Evolutionary conservation across 768 basidiomycete species (phyloP), one percentile per base, ranked within the genome.

Genomic region (Candolleomyces aberdarensis): DNA sequence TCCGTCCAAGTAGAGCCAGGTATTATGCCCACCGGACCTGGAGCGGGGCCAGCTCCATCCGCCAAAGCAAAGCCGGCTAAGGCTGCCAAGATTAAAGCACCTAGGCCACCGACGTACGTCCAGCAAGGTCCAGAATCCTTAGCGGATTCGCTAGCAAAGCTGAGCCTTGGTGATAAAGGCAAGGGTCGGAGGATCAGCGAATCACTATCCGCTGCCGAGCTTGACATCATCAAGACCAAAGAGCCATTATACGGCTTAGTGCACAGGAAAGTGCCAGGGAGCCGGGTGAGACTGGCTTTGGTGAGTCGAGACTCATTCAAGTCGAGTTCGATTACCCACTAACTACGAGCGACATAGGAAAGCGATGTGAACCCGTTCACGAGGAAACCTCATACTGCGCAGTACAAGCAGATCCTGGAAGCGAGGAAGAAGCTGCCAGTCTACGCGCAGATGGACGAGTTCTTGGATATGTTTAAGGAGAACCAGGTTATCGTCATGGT

Each of bases 401-500:
- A 88, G 63, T 98, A 97, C 79, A 85, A 78, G 74, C 93, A 91
- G 76, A 96, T 98, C 60, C 72, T 98, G 22, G 88, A 88, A 67
- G 75, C 81, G 11, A 85, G 97, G 60, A 94, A 88, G 78, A 91
- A 92, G 70, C 79, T 99, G 20, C 96, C 97, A 0, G 96, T 99
- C 0, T 97, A 83, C 66, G 76, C 87, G 2, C 92, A 96, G 75
- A 96, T 98, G 95, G 83, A 88, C 60, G 92, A 96, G 52, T 98
- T 99, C 73, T 85, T 88, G 68, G 82, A 89, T 65, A 88, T 96
- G 77, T 92, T 91, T 75, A 83, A 69, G 58, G 75, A 84, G 66
- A 85, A 93, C 72, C 94, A 96, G 77, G 89, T 97, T 64, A 88
- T 91, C 44, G 85, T 94, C 62, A 89, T 94, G 85, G 90, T 93